These are phyloP conservation scores for Massarina eburnea DNA, from an alignment of 2,329 filamentous ascomycete species.

Conservation along the genomic window DNA sequence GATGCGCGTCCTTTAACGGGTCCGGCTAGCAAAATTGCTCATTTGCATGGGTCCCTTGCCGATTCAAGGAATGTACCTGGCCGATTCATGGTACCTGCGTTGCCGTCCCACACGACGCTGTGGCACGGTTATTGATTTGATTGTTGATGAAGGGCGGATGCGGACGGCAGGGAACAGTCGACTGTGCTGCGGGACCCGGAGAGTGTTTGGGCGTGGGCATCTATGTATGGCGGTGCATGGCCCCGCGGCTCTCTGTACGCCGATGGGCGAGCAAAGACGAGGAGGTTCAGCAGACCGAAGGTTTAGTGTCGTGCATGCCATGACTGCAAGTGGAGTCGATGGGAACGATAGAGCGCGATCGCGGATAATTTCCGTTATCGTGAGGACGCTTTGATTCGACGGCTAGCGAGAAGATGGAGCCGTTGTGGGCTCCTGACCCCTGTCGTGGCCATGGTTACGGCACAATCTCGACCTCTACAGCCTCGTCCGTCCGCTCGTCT, in stretches of 20 bases:
- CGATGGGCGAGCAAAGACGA: too few relatives aligned
- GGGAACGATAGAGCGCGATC: background rate
- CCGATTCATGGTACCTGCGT: background rate
- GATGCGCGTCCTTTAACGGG: slow-evolving; percentile 8
- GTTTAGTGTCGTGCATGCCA: too few relatives aligned
- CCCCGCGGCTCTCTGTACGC: too few relatives aligned
- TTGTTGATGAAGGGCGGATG: too few relatives aligned
- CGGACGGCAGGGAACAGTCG: too few relatives aligned
- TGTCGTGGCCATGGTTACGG: too few relatives aligned
- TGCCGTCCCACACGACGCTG: background rate
- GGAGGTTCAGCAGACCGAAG: too few relatives aligned
- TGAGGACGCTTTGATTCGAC: background rate
- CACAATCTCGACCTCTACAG: background rate
- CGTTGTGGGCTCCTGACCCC: background rate
- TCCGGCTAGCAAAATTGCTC: slow-evolving; percentile 7
- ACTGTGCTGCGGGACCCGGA: too few relatives aligned
- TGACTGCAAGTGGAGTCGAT: background rate
- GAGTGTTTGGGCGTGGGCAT: background rate
- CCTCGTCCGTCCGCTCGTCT: background rate
- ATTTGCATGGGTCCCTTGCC: background rate
- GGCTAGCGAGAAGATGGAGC: background rate
- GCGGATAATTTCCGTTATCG: slow-evolving; percentile 7
- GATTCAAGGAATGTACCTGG: too few relatives aligned
- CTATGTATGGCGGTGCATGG: background rate
- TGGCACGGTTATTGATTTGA: background rate